Percentiles rank a stretch among this genome's conserved stretches.
phyloP scores from a whole-genome alignment of 2,329 filamentous ascomycete genomes.

The Myriosclerotinia curreyana region DNA sequence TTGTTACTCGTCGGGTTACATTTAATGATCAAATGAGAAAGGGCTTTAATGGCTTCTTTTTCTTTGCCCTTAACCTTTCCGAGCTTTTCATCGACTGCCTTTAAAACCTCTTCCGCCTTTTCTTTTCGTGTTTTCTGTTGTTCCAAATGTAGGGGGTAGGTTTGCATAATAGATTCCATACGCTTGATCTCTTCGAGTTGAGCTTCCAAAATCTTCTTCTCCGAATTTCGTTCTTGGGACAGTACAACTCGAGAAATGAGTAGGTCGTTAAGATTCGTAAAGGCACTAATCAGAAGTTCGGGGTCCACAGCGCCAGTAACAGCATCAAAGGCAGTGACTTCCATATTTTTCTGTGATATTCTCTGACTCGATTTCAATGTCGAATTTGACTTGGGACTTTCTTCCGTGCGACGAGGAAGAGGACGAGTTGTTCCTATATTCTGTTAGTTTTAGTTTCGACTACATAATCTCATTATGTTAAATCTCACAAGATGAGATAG shows the following conservation, averaged over 20 bases:
- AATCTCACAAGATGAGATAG: neutral
- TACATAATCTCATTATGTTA: neutral
- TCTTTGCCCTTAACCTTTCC: neutral
- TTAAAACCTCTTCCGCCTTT: neutral
- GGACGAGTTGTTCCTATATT: neutral
- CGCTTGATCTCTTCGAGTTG: neutral
- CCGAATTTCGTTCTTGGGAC: neutral
- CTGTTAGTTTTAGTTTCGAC: constrained; percentile 5
- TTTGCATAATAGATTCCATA: neutral
- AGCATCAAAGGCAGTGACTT: no score
- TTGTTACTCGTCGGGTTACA: neutral
- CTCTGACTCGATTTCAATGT: no score
- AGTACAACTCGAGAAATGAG: neutral
- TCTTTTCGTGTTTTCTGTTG: neutral
- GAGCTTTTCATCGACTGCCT: neutral
- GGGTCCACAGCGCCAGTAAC: no score
- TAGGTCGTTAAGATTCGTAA: constrained; percentile 1
- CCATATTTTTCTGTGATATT: no score
- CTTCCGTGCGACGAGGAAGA: neutral
- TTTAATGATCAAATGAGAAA: constrained; percentile 8
- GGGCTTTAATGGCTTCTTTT: neutral
- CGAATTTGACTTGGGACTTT: neutral
- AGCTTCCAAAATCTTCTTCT: neutral
- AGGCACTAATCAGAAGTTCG: neutral
- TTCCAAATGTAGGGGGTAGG: neutral